Percentiles rank a stretch among this genome's conserved stretches.
Conservation (phyloP, 805 yeast species). For the Wickerhamomyces alni region DNA sequence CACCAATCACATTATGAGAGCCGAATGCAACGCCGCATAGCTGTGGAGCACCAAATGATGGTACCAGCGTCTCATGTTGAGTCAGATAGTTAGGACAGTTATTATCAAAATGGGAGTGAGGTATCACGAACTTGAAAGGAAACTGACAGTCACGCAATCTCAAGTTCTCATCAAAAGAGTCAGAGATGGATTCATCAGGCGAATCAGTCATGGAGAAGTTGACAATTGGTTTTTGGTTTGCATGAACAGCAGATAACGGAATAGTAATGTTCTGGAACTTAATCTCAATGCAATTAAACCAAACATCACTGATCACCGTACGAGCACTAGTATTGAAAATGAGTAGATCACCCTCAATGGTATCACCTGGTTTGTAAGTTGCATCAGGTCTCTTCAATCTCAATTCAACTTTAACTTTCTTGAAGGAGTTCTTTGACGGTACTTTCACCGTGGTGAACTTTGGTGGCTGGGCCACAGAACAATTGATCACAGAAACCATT, state of each 20-base stretch:
- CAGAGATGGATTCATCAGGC: constrained; percentile 3
- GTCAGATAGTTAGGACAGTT: constrained; percentile 5
- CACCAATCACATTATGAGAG: constrained; percentile 13
- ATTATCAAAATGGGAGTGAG: constrained; percentile 12
- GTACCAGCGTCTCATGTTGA: constrained; percentile 8
- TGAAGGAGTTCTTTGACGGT: constrained; percentile 14
- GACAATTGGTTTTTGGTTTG: constrained; percentile 1
- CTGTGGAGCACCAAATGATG: constrained; percentile 15
- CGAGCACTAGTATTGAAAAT: constrained; percentile 6
- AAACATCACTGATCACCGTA: constrained; percentile 9
- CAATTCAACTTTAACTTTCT: constrained; percentile 12
- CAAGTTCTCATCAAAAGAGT: constrained; percentile 6
- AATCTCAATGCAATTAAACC: constrained; percentile 18
- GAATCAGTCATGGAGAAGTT: constrained; percentile 16
- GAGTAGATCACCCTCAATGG: constrained; percentile 9
- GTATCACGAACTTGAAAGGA: constrained; percentile 15
- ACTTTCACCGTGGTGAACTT: background rate
- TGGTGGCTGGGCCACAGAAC: background rate
- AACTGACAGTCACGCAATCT: constrained; percentile 8
- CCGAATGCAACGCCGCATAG: constrained; percentile 13
- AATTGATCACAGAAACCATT: background rate
- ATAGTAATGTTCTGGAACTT: constrained; percentile 12
- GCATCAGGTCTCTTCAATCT: background rate
- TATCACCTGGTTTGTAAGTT: constrained; percentile 14
- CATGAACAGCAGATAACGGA: background rate